Base-by-base conservation (phyloP, 805 yeast species). In the Jamesozyma gamospora region DNA sequence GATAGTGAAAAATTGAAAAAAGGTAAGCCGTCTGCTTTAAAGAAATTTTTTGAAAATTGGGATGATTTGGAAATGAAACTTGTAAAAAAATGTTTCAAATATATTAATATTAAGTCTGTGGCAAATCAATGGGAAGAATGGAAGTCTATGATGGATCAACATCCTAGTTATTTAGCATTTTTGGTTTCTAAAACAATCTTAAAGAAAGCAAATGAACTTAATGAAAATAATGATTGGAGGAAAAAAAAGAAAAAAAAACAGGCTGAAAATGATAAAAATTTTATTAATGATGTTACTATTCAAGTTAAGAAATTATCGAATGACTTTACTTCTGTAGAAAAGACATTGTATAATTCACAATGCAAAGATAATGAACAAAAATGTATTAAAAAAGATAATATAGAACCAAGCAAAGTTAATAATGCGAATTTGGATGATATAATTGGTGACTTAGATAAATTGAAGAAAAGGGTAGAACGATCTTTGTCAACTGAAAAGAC, bases 361-460 rank as follows among this genome's bases (percentile, higher is more conserved):
- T 35, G 33, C 15, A 25, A 30, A 4, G 24, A 15, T 9, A 17
- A 17, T 6, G 34, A 28, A 18, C 16, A 4, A 5, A 32, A 4
- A 6, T 4, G 3, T 13, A 11, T 14, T 31, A 35, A 16, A 16
- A 16, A 24, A 9, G 13, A 21, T 14, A 17, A 33, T 11, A 2
- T 14, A 18, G 15, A 25, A 27, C 8, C 24, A 8, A n/a, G n/a
- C n/a, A 4, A 28, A 28, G 16, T 24, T 17, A 27, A 5, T 4
- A 17, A 8, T 15, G 9, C 26, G 2, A 15, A 24, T 2, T 44
- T 52, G 10, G 48, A 47, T 30, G 58, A 51, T 37, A 52, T 57
- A 21, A 34, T 55, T 5, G 43, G 44, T 2, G 67, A 64, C 41
- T 29, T 58, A 28, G 63, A 52, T 25, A 49, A 42, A 25, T 41